phyloP scores from a whole-genome alignment of 805 yeast species.

The Candida pseudoglaebosa region DNA sequence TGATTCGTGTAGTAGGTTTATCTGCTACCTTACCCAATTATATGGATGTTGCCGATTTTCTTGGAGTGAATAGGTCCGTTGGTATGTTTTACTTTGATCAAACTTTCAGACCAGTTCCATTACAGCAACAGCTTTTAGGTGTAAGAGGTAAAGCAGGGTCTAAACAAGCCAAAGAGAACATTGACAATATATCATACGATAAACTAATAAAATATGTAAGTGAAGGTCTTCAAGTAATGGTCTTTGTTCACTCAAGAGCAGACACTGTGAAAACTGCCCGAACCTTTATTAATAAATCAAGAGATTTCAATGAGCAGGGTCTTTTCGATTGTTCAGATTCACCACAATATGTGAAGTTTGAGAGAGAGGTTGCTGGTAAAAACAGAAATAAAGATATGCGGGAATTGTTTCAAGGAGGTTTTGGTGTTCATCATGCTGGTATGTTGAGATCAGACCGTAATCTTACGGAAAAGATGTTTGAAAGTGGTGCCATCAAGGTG shows the following conservation, averaged over 20 bases:
- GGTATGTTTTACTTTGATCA: constrained; percentile 96
- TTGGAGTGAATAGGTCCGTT: constrained; percentile 82
- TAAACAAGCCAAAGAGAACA: constrained; percentile 62
- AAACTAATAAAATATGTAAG: constrained; percentile 64
- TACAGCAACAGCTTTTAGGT: constrained; percentile 83
- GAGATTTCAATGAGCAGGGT: constrained; percentile 50
- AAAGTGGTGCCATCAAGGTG: constrained; percentile 81
- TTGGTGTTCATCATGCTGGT: constrained; percentile 97
- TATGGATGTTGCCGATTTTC: constrained; percentile 89
- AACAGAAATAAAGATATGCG: constrained; percentile 74
- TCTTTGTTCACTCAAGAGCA: constrained; percentile 92
- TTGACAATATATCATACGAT: constrained; percentile 74
- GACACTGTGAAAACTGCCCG: constrained; percentile 86
- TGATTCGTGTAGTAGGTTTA: constrained; percentile 90
- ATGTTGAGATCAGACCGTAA: constrained; percentile 89
- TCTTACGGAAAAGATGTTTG: constrained; percentile 81
- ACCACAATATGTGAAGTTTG: constrained; percentile 40
- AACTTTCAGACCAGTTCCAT: constrained; percentile 89
- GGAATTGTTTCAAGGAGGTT: constrained; percentile 76
- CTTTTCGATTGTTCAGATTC: constrained; percentile 55
- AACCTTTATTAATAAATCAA: constrained; percentile 65
- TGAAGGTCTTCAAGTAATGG: constrained; percentile 87
- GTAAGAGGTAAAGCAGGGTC: constrained; percentile 84
- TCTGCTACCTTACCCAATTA: constrained; percentile 93
- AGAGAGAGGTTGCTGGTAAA: constrained; percentile 61